Base-by-base conservation (phyloP, 225 moss, liverwort and hornwort genomes). In the Polytrichum commune region DNA sequence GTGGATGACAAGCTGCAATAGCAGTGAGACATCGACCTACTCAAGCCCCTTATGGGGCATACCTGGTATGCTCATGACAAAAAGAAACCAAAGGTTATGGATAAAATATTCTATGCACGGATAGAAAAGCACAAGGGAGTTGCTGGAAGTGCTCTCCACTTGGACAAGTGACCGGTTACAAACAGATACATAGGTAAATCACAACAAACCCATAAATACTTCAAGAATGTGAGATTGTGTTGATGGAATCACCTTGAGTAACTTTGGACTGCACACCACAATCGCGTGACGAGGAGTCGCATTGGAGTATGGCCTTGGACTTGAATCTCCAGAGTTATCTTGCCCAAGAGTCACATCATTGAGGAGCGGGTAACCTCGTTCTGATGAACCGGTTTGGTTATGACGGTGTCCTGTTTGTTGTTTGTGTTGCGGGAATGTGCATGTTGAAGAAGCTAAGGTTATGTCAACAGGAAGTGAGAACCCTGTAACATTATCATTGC, bases 391-490 rank as follows among this genome's bases (percentile, higher is more conserved):
- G 62, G 60, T 70, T 63, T 71, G 62, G 62, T 33, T 64, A 57
- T 68, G 35, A 69, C 54, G 46, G 30, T 64, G 72, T 46, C 64
- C 46, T 46, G 46, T 46, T 13, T 46, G 27, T 74, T 68, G 67
- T 54, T 71, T 77, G 60, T 53, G 67, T 64, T 57, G 72, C n/a
- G 67, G 58, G 28, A 46, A 70, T 67, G 33, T 57, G 63, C 68
- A 73, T 70, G 25, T 53, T 62, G 72, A 64, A 26, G 72, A 66
- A 30, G 69, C 56, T 53, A 54, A 27, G 72, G 63, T 54, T 63
- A 57, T 68, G 30, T 78, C 84, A 33, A 64, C 63, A 60, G 75
- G 80, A 73, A 63, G 76, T 32, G 67, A 78, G 69, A 75, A 78
- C 73, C 73, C 72, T 62, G 76, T 71, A 54, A 60, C 60, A 74